These are phyloP conservation scores for Maudiozyma serrabonitensis DNA, from an alignment of 805 yeast species.

Conservation along the genomic window DNA sequence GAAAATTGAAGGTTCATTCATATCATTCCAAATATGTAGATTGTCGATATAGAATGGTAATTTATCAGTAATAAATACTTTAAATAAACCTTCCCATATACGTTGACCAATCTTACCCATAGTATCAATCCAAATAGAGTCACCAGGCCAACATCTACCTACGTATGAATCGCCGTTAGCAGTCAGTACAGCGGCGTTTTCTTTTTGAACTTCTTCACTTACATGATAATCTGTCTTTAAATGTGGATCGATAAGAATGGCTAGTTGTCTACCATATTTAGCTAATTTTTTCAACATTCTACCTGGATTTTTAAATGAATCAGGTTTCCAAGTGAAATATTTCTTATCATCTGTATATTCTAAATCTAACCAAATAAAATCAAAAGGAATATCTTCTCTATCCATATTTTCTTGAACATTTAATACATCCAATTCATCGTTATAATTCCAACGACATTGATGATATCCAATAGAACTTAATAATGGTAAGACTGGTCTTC, in stretches of 20 bases:
- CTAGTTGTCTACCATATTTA: constrained; percentile 68
- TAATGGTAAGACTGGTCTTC: constrained; percentile 65
- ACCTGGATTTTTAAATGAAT: constrained; percentile 64
- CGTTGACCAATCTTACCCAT: constrained; percentile 50
- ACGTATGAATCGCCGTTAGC: constrained; percentile 41
- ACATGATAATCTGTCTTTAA: constrained; percentile 61
- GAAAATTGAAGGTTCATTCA: constrained; percentile 96
- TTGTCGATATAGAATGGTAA: constrained; percentile 42
- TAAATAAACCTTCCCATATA: constrained; percentile 52
- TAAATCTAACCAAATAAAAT: constrained; percentile 88
- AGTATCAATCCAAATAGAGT: constrained; percentile 87
- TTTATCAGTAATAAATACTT: constrained; percentile 30
- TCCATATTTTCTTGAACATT: constrained; percentile 65
- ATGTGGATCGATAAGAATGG: constrained; percentile 87
- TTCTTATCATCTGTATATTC: constrained; percentile 82
- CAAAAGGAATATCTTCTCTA: constrained; percentile 66
- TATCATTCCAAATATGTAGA: constrained; percentile 88
- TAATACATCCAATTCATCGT: constrained; percentile 78
- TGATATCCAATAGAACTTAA: constrained; percentile 80
- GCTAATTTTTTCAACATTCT: constrained; percentile 57
- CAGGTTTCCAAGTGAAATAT: constrained; percentile 84
- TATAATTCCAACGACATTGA: constrained; percentile 97
- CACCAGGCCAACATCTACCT: constrained; percentile 99
- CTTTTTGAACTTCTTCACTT: constrained; percentile 40
- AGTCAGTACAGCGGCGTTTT: constrained; percentile 39